These are phyloP conservation scores for Austroboletus novae-zelandiae DNA, from an alignment of 1,284 basidiomycete genomes.

Conservation along the genomic window DNA sequence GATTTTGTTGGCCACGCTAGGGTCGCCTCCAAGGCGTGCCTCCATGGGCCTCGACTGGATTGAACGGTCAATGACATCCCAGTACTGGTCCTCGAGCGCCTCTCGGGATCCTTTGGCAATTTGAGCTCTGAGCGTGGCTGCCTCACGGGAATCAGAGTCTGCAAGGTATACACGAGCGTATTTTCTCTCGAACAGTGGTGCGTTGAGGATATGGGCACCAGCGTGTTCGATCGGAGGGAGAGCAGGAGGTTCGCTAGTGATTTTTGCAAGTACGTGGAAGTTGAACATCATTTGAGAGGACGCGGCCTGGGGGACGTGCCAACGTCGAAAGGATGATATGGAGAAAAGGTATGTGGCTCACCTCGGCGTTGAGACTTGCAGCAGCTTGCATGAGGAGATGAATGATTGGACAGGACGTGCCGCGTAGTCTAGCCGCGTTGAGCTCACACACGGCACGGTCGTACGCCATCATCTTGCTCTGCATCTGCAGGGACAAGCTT, in stretches of 20 bases:
- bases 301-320: slow-evolving; percentile 37
- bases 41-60: slow-evolving; percentile 84
- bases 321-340: not conserved
- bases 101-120: slow-evolving; percentile 73
- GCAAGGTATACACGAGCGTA: slow-evolving; percentile 71
- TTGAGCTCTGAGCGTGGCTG: slow-evolving; percentile 57
- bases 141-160: slow-evolving; percentile 65
- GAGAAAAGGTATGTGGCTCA: slow-evolving; percentile 30
- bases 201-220: slow-evolving; percentile 73
- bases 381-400: slow-evolving; percentile 69
- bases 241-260: slow-evolving; percentile 64
- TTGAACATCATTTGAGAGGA: slow-evolving; percentile 63
- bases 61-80: slow-evolving; percentile 81
- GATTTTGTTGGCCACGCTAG: slow-evolving; percentile 87
- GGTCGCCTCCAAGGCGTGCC: slow-evolving; percentile 89
- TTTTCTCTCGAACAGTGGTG: slow-evolving; percentile 70
- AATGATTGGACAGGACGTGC: slow-evolving; percentile 71
- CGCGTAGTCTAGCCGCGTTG: slow-evolving; percentile 70
- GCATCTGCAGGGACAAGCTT: slow-evolving; percentile 71
- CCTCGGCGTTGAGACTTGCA: slow-evolving; percentile 53
- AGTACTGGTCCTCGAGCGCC: slow-evolving; percentile 84
- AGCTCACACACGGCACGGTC: slow-evolving; percentile 75
- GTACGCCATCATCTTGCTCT: slow-evolving; percentile 95
- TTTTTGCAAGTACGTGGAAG: slow-evolving; percentile 71
- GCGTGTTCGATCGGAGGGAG: slow-evolving; percentile 73